Percentiles rank a stretch among this genome's conserved stretches.
phyloP scores from a whole-genome alignment of 2,329 filamentous ascomycete species.

The Incumbomyces delicatus region DNA sequence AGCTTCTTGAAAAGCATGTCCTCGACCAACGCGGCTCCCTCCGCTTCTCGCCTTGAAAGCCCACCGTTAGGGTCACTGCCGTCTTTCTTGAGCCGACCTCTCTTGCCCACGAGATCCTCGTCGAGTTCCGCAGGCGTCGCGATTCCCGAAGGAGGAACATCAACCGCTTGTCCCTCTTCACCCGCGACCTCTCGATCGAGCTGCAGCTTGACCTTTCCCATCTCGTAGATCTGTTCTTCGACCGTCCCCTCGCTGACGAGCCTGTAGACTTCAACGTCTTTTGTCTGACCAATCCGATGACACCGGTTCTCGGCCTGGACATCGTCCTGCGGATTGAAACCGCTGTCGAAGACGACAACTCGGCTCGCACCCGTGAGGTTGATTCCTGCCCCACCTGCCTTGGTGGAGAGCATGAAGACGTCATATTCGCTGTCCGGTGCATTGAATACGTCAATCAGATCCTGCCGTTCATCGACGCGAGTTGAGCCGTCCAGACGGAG shows the following conservation, averaged over 20 bases:
- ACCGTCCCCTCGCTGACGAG: slow-evolving; percentile 74
- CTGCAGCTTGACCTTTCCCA: slow-evolving; percentile 86
- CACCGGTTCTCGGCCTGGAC: slow-evolving; percentile 97
- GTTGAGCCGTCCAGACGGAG: slow-evolving; percentile 82
- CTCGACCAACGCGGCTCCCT: slow-evolving; percentile 40
- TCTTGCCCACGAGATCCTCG: slow-evolving; percentile 9
- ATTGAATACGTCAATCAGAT: slow-evolving; percentile 80
- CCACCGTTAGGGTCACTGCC: slow-evolving; percentile 15
- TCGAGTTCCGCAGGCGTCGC: slow-evolving; percentile 25
- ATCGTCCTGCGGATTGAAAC: slow-evolving; percentile 97
- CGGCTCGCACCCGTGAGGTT: slow-evolving; percentile 95
- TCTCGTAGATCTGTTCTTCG: slow-evolving; percentile 83
- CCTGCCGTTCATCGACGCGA: slow-evolving; percentile 71
- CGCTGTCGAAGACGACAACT: slow-evolving; percentile 91
- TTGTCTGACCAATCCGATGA: slow-evolving; percentile 83
- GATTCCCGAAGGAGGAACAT: slow-evolving; percentile 34
- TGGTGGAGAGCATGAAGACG: slow-evolving; percentile 87
- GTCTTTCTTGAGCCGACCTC: slow-evolving; percentile 10
- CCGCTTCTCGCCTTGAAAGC: slow-evolving; percentile 31
- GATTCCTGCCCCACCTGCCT: slow-evolving; percentile 91
- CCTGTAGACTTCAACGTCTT: slow-evolving; percentile 81
- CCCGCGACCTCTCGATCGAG: slow-evolving; percentile 67
- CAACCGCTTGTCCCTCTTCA: slow-evolving; percentile 39
- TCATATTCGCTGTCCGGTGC: slow-evolving; percentile 59
- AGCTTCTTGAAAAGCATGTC: slow-evolving; percentile 40